Conservation (phyloP, 164 flowering plant species). For the Chloranthus sessilifolius region DNA sequence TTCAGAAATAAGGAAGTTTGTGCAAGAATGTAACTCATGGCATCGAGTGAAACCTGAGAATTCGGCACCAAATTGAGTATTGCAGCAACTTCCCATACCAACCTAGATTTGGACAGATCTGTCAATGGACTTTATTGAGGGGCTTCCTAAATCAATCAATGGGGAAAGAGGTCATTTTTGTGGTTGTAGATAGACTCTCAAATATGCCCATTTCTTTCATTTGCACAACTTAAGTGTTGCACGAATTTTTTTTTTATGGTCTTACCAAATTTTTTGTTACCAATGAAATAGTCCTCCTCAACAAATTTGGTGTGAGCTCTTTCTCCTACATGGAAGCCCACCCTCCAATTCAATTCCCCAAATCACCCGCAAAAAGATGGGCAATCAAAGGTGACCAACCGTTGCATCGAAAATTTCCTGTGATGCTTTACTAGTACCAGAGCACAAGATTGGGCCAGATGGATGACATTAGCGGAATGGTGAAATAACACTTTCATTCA, state of each 20-base stretch:
- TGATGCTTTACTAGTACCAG: background rate
- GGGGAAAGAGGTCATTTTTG: background rate
- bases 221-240: background rate
- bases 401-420: background rate
- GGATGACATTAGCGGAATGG: background rate
- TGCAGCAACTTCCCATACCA: background rate
- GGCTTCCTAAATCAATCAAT: background rate
- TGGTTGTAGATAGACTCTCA: background rate
- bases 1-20: background rate
- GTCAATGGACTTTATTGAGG: background rate
- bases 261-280: background rate
- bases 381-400: background rate
- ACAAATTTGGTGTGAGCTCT: too few relatives aligned
- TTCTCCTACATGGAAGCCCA: too few relatives aligned
- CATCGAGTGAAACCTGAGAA: background rate
- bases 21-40: background rate
- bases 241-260: background rate
- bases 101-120: background rate
- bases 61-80: background rate
- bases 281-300: too few relatives aligned
- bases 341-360: too few relatives aligned
- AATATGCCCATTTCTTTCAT: slow-evolving; percentile 4
- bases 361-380: slow-evolving; percentile 5
- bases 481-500: slow-evolving; percentile 3
- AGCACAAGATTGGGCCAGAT: background rate